Evolutionary conservation across 2,329 filamentous ascomycete species (phyloP).

Genomic region (Phyllosticta paracitricarpa): DNA sequence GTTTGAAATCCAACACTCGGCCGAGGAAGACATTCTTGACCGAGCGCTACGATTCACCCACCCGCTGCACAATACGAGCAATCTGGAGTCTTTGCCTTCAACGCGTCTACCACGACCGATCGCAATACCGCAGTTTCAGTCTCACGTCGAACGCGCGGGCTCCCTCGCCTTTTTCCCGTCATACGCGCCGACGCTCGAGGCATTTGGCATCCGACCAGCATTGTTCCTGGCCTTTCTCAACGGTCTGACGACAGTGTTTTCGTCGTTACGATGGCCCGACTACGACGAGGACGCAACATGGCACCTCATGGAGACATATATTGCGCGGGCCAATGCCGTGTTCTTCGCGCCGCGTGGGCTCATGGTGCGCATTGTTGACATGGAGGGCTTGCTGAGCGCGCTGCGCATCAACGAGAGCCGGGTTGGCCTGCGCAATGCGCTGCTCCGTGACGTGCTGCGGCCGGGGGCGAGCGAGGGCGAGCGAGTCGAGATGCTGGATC

Average conservation of each 20-base stretch:
- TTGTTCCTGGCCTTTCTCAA: slow-evolving; percentile 25
- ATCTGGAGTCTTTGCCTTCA: background rate
- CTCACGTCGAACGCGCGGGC: background rate
- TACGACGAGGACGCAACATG: background rate
- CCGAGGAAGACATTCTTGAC: background rate
- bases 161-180: slow-evolving; percentile 14
- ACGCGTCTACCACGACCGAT: background rate
- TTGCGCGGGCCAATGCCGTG: slow-evolving; percentile 20
- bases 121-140: background rate
- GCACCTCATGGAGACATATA: slow-evolving; percentile 17
- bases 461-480: slow-evolving; percentile 14
- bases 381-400: slow-evolving; percentile 16
- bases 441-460: slow-evolving; percentile 1
- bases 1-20: background rate
- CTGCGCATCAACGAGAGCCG: slow-evolving; percentile 17
- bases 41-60: background rate
- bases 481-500: slow-evolving; percentile 19
- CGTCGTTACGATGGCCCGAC: slow-evolving; percentile 5
- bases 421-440: slow-evolving; percentile 13
- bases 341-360: slow-evolving; percentile 26
- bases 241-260: slow-evolving; percentile 22
- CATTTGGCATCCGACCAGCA: slow-evolving; percentile 20
- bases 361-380: slow-evolving; percentile 18
- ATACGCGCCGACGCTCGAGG: slow-evolving; percentile 21
- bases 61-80: background rate